These are phyloP conservation scores for Paecilomyces dactylethromorphus DNA, from an alignment of 2,329 filamentous ascomycete genomes.

Conservation along the genomic window DNA sequence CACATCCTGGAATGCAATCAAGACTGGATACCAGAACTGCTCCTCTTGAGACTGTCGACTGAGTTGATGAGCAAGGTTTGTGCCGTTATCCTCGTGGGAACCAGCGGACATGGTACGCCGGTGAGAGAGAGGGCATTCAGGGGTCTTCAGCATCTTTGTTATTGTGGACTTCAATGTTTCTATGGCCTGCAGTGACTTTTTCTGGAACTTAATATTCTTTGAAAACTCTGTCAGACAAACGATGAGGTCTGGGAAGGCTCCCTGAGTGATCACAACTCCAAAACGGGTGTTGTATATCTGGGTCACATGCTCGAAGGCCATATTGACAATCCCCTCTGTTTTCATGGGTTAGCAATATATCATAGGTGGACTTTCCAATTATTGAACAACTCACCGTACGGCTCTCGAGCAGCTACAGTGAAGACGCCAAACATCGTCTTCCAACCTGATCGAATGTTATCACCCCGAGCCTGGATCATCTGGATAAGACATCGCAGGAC, in stretches of 20 bases:
- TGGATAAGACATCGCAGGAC: slow-evolving; percentile 92
- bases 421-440: slow-evolving; percentile 99
- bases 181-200: slow-evolving; percentile 94
- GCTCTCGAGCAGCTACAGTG: slow-evolving; percentile 87
- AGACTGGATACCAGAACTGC: slow-evolving; percentile 95
- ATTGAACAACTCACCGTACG: slow-evolving; percentile 54
- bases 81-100: slow-evolving; percentile 37
- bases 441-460: slow-evolving; percentile 97
- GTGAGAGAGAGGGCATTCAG: slow-evolving; percentile 84
- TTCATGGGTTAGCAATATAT: background rate
- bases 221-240: slow-evolving; percentile 97
- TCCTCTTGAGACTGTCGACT: slow-evolving; percentile 86
- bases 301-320: slow-evolving; percentile 93
- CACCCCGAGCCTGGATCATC: slow-evolving; percentile 95
- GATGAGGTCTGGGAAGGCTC: slow-evolving; percentile 91
- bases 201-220: slow-evolving; percentile 97
- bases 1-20: slow-evolving; percentile 98
- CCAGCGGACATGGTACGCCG: slow-evolving; percentile 44
- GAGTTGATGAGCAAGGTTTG: slow-evolving; percentile 54
- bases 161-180: slow-evolving; percentile 92
- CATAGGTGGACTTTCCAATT: background rate
- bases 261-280: slow-evolving; percentile 91
- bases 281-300: slow-evolving; percentile 95
- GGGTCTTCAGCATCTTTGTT: slow-evolving; percentile 88
- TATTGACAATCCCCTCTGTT: slow-evolving; percentile 83